phyloP scores from a whole-genome alignment of 2,329 filamentous ascomycete genomes.

The Diaporthe australafricana region DNA sequence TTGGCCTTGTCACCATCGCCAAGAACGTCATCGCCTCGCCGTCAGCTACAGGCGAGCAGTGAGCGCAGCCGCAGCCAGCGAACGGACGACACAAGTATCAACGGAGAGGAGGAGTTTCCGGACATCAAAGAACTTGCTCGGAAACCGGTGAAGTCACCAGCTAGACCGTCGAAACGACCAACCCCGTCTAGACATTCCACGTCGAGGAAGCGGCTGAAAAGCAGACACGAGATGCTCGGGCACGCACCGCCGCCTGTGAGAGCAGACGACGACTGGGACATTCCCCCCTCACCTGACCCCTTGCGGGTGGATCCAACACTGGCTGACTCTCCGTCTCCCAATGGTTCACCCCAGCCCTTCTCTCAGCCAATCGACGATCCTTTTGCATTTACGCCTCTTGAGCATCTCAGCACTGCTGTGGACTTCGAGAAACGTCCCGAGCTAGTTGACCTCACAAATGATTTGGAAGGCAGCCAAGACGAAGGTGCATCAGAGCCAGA shows the following conservation, averaged over 20 bases:
- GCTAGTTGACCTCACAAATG: slow-evolving; percentile 27
- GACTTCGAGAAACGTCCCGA: background rate
- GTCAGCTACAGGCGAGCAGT: slow-evolving; percentile 43
- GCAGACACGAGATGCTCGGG: background rate
- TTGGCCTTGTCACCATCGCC: slow-evolving; percentile 45
- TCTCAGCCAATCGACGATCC: background rate
- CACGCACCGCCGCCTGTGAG: background rate
- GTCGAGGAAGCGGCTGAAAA: slow-evolving; percentile 42
- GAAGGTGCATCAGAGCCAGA: slow-evolving; percentile 40
- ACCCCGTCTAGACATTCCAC: slow-evolving; percentile 39
- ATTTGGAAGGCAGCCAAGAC: slow-evolving; percentile 32
- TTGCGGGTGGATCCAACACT: background rate
- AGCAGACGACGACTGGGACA: slow-evolving; percentile 23
- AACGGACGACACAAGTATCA: slow-evolving; percentile 47
- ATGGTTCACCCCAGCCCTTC: background rate
- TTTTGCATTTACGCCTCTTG: background rate
- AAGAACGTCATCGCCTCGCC: slow-evolving; percentile 43
- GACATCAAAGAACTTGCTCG: slow-evolving; percentile 41
- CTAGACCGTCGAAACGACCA: slow-evolving; percentile 40
- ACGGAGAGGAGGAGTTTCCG: slow-evolving; percentile 48
- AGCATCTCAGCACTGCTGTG: background rate
- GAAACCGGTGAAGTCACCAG: slow-evolving; percentile 34
- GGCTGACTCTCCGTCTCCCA: background rate
- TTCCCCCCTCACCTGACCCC: slow-evolving; percentile 25
- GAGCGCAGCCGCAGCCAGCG: slow-evolving; percentile 43